phyloP scores from a whole-genome alignment of 2,329 filamentous ascomycete species.

The Hypoxylon sp. region DNA sequence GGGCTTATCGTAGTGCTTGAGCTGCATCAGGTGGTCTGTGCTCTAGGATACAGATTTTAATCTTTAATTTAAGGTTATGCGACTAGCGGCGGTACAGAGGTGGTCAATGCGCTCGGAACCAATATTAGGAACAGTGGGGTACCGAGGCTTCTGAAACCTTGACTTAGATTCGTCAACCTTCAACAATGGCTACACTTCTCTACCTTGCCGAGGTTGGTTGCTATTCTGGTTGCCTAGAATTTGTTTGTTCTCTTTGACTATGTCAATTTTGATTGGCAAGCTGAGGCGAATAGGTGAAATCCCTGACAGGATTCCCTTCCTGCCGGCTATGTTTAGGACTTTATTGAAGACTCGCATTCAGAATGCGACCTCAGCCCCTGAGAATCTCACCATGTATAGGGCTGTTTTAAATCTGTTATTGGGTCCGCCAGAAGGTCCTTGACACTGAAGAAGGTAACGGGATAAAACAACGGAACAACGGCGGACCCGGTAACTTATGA shows the following conservation, averaged over 20 bases:
- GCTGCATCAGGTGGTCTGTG: constrained; percentile 9
- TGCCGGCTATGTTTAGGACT: background rate
- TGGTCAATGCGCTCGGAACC: background rate
- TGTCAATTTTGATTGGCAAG: background rate
- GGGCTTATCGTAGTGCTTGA: constrained; percentile 31
- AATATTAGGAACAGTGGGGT: background rate
- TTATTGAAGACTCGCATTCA: background rate
- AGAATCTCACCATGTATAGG: background rate
- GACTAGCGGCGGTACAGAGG: background rate
- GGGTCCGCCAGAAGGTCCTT: background rate
- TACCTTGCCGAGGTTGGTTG: background rate
- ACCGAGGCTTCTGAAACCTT: background rate
- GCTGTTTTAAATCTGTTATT: background rate
- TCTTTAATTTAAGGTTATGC: background rate
- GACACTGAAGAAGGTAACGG: background rate
- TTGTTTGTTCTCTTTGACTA: background rate
- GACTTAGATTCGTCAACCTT: background rate
- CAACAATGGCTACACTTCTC: background rate
- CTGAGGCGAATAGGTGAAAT: background rate
- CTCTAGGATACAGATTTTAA: background rate
- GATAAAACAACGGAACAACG: background rate
- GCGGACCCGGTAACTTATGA: background rate
- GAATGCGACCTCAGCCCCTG: background rate
- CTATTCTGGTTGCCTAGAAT: background rate
- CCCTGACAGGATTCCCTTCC: background rate